Conservation (phyloP, 345 rosid genomes). For the Anacardium occidentale region DNA sequence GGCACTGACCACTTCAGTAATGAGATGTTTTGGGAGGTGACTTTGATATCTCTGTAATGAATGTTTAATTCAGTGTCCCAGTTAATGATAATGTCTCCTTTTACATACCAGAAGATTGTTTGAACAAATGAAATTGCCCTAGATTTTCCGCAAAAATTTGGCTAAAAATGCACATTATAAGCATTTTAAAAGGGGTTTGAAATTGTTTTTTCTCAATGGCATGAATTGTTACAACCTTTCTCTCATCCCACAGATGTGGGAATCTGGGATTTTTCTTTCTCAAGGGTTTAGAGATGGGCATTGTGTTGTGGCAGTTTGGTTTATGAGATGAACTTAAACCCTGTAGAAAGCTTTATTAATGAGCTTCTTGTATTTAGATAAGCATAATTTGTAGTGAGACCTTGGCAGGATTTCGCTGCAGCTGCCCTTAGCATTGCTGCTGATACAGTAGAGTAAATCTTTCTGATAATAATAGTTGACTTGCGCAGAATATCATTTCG, state of each 20-base stretch:
- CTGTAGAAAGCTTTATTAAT: not conserved
- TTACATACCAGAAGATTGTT: not conserved
- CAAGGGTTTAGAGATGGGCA: not conserved
- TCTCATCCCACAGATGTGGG: not conserved
- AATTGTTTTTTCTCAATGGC: not conserved
- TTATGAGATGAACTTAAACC: not conserved
- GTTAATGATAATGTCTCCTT: not conserved
- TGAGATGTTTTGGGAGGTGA: constrained; percentile 65
- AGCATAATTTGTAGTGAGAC: not conserved
- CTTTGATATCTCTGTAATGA: not conserved
- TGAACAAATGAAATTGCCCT: not conserved
- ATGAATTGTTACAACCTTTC: not conserved
- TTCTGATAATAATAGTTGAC: not conserved
- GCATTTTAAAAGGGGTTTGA: not conserved
- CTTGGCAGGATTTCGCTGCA: not conserved
- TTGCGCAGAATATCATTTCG: too few species aligned
- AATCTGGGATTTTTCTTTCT: not conserved
- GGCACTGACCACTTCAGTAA: constrained; percentile 49
- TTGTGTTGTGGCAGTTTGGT: not conserved
- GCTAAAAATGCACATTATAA: not conserved
- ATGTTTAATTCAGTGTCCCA: not conserved
- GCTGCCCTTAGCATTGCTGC: not conserved
- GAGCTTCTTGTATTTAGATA: not conserved
- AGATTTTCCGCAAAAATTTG: not conserved
- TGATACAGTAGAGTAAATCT: not conserved